These are phyloP conservation scores for Dendryphion nanum DNA, from an alignment of 2,329 filamentous ascomycete species.

Conservation along the genomic window DNA sequence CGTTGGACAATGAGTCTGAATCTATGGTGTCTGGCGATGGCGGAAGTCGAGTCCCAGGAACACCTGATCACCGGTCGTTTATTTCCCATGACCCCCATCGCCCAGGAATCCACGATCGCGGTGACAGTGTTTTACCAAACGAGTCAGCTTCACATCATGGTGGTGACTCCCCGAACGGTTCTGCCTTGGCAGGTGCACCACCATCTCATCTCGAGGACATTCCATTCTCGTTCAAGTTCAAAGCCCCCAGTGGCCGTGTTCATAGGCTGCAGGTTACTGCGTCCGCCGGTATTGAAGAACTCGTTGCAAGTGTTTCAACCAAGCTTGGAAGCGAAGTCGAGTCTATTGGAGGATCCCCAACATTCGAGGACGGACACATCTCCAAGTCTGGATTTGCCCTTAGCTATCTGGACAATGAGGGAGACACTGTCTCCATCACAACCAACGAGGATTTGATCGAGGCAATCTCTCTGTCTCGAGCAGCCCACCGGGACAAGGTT, in stretches of 20 bases:
- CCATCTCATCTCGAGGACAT: conserved; percentile 60
- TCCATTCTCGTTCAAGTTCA: conserved; percentile 98
- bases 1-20: conserved; percentile 90
- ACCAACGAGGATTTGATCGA: conserved; percentile 91
- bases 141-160: conserved; percentile 95
- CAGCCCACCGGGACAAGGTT: conserved; percentile 81
- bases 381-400: conserved; percentile 79
- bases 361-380: conserved; percentile 75
- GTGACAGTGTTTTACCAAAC: conserved; percentile 84
- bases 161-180: conserved; percentile 72
- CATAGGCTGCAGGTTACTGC: conserved; percentile 86
- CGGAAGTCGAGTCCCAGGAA: conserved; percentile 66
- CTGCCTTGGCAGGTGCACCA: conserved; percentile 58
- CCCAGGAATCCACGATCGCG: conserved; percentile 57
- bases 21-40: conserved; percentile 94
- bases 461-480: conserved; percentile 79
- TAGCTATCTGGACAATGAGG: conserved; percentile 95
- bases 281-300: conserved; percentile 73
- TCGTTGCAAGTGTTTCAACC: conserved; percentile 72
- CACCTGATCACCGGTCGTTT: conserved; percentile 69
- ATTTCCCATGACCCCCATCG: conserved; percentile 77
- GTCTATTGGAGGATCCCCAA: conserved; percentile 75
- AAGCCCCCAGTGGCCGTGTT: conserved; percentile 90
- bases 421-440: conserved; percentile 94
- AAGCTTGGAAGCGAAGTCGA: conserved; percentile 87